Percentiles rank a stretch among this genome's conserved stretches.
phyloP scores from a whole-genome alignment of 495 filamentous ascomycete genomes.

The Aspergillus saccharolyticus region DNA sequence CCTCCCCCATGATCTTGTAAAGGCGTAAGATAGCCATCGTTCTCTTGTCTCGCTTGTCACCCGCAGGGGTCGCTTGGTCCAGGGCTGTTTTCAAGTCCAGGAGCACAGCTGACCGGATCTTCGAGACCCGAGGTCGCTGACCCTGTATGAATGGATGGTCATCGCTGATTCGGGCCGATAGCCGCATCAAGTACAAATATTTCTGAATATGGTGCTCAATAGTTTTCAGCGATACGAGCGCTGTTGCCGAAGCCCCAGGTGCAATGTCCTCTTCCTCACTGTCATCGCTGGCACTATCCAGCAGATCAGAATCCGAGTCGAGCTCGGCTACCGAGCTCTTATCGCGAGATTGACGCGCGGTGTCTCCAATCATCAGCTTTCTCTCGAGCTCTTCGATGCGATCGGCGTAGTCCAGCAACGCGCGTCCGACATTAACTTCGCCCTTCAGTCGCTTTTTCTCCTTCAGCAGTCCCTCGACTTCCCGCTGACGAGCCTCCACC shows the following conservation, averaged over 20 bases:
- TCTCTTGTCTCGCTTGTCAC: conserved; percentile 48
- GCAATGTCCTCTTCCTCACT: conserved; percentile 48
- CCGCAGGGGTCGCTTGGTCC: conserved; percentile 60
- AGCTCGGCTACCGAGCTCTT: conserved; percentile 16
- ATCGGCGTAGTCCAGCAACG: conserved; percentile 65
- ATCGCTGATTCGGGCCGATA: conserved; percentile 46
- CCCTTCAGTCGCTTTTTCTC: conserved; percentile 49
- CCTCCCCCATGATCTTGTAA: conserved; percentile 73
- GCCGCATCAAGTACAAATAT: conserved; percentile 50
- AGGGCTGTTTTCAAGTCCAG: conserved; percentile 77
- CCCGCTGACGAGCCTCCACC: conserved; percentile 48
- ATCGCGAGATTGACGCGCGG: conserved; percentile 11
- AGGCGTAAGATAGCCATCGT: conserved; percentile 67
- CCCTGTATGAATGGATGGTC: conserved; percentile 62
- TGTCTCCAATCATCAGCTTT: conserved; percentile 52
- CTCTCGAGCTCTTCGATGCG: conserved; percentile 71
- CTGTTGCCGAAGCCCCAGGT: conserved; percentile 30
- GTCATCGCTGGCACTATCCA: conserved; percentile 50
- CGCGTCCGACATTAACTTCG: conserved; percentile 54
- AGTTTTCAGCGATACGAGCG: conserved; percentile 43
- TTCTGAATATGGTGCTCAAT: conserved; percentile 55
- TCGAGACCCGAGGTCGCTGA: conserved; percentile 52
- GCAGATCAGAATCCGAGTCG: conserved; percentile 36
- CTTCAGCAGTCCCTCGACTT: conserved; percentile 50
- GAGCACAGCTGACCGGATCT: conserved; percentile 70